Conservation (phyloP, 495 filamentous ascomycete species). For the Hypoxylon cercidicola region DNA sequence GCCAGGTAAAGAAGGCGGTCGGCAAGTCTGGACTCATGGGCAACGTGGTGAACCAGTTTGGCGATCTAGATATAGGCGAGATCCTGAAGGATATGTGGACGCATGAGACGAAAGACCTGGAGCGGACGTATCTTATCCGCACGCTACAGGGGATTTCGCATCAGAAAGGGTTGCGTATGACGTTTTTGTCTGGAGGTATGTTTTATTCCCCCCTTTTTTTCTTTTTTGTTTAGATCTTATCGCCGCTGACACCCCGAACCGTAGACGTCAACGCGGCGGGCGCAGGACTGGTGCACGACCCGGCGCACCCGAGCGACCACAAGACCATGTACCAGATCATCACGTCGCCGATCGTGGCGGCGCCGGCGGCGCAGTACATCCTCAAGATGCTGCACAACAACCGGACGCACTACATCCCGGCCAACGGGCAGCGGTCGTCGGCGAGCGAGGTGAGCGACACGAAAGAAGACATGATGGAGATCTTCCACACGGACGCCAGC, state of each 20-base stretch:
- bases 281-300: slow-evolving; percentile 95
- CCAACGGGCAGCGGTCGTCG: slow-evolving; percentile 82
- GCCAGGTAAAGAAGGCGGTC: slow-evolving; percentile 92
- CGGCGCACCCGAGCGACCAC: slow-evolving; percentile 86
- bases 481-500: slow-evolving; percentile 90
- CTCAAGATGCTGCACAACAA: slow-evolving; percentile 92
- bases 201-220: slow-evolving; percentile 11
- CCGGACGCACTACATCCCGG: slow-evolving; percentile 88
- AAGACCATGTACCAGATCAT: slow-evolving; percentile 99
- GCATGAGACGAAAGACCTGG: slow-evolving; percentile 96
- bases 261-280: slow-evolving; percentile 88
- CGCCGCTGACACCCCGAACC: slow-evolving; percentile 7
- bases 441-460: slow-evolving; percentile 77
- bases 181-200: slow-evolving; percentile 86
- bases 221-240: background rate
- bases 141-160: slow-evolving; percentile 94
- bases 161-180: slow-evolving; percentile 94
- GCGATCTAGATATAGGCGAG: slow-evolving; percentile 95
- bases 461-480: slow-evolving; percentile 99
- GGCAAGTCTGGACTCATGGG: slow-evolving; percentile 96
- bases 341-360: slow-evolving; percentile 88
- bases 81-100: slow-evolving; percentile 98
- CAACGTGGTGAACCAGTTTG: slow-evolving; percentile 91
- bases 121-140: slow-evolving; percentile 94
- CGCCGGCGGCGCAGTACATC: slow-evolving; percentile 83